Evolutionary conservation across 352 stramenopile species (phyloP).

Genomic region (Phytophthora palmivora): DNA sequence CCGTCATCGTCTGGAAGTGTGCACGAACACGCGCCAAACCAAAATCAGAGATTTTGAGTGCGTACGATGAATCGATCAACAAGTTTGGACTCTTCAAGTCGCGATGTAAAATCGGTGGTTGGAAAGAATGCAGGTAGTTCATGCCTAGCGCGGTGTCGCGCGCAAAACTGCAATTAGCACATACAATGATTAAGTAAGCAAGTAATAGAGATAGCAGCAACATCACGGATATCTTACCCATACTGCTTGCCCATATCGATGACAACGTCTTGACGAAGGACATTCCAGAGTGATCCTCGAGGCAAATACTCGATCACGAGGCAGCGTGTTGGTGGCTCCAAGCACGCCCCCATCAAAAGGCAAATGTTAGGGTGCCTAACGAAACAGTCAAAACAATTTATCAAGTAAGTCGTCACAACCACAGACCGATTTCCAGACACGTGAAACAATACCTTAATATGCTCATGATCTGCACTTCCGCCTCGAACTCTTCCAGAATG

Average conservation of each 20-base stretch:
- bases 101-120: conserved; percentile 86
- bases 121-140: conserved; percentile 90
- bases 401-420: conserved; percentile 5
- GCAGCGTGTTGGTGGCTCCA: conserved; percentile 80
- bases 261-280: conserved; percentile 79
- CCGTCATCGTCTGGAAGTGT: conserved; percentile 90
- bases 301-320: conserved; percentile 90
- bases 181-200: conserved; percentile 4
- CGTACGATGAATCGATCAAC: conserved; percentile 78
- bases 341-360: conserved; percentile 81
- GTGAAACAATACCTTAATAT: conserved; percentile 66
- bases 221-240: conserved; percentile 44
- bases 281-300: conserved; percentile 85
- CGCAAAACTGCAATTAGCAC: conserved; percentile 56
- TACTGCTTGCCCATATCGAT: conserved; percentile 79
- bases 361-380: conserved; percentile 89
- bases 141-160: conserved; percentile 85
- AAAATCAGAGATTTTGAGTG: conserved; percentile 92
- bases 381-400: conserved; percentile 2
- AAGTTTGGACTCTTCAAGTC: conserved; percentile 90
- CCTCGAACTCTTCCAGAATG: conserved; percentile 89
- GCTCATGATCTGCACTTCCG: conserved; percentile 91
- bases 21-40: conserved; percentile 80
- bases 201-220: conserved; percentile 1
- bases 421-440: neutral